Conservation (phyloP, 169 alveolate species). For the Cryptosporidium muris region DNA sequence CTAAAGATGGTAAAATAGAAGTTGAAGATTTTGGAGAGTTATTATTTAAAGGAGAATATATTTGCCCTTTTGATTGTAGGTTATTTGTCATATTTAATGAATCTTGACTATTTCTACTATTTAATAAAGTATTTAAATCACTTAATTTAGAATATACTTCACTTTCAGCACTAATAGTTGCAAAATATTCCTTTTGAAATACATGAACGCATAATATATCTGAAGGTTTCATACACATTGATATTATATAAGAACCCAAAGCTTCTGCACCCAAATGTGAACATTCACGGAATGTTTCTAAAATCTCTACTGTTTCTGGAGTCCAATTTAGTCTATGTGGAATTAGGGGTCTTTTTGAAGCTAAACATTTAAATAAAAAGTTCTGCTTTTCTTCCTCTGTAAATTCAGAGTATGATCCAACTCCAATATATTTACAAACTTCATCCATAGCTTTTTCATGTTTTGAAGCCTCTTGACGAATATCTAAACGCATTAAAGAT, state of each 20-base stretch:
- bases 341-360: constrained; percentile 78
- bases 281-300: constrained; percentile 78
- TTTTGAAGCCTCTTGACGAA: constrained; percentile 82
- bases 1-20: constrained; percentile 46
- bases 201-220: constrained; percentile 81
- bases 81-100: neutral
- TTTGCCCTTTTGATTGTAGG: neutral
- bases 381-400: constrained; percentile 75
- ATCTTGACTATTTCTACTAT: constrained; percentile 12
- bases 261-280: constrained; percentile 81
- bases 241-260: constrained; percentile 82
- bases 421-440: constrained; percentile 73
- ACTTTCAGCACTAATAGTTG: constrained; percentile 67
- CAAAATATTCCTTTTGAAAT: constrained; percentile 73
- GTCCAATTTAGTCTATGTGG: constrained; percentile 77
- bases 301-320: constrained; percentile 75
- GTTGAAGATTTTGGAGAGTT: constrained; percentile 62
- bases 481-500: constrained; percentile 79
- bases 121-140: constrained; percentile 27
- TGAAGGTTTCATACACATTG: constrained; percentile 85
- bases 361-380: constrained; percentile 73
- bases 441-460: constrained; percentile 80
- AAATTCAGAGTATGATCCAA: constrained; percentile 76
- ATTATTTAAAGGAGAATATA: neutral
- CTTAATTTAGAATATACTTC: constrained; percentile 55